These are phyloP conservation scores for Byssochlamys sp. DNA, from an alignment of 2,329 filamentous ascomycete genomes.

Conservation along the genomic window DNA sequence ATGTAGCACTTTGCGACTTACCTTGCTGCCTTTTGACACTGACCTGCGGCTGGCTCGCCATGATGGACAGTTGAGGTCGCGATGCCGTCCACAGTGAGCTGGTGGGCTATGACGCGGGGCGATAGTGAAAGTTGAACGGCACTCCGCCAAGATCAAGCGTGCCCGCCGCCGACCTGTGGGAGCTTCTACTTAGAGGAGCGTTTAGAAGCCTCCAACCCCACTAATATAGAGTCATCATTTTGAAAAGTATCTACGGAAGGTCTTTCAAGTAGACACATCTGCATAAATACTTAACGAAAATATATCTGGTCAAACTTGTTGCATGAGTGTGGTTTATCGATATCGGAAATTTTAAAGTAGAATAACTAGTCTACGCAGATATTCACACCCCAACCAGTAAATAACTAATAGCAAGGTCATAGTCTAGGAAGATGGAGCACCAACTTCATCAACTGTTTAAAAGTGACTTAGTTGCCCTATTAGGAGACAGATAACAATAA, in stretches of 20 bases:
- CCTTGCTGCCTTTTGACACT: slow-evolving; percentile 40
- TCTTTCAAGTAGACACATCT: no score
- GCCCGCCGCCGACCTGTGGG: background rate
- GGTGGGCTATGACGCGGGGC: slow-evolving; percentile 23
- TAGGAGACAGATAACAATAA: no score
- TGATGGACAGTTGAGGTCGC: slow-evolving; percentile 13
- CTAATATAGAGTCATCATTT: background rate
- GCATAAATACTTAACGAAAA: no score
- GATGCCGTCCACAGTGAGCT: slow-evolving; percentile 15
- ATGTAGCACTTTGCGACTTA: slow-evolving; percentile 12
- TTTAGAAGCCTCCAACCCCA: background rate
- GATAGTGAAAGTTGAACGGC: background rate
- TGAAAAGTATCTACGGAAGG: background rate
- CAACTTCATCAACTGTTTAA: no score
- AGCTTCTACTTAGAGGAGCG: background rate
- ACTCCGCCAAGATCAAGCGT: background rate
- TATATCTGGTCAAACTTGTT: no score
- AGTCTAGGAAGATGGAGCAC: no score
- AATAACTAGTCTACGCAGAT: no score
- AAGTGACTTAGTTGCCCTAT: no score
- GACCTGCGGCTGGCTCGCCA: slow-evolving; percentile 33
- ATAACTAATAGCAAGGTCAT: no score
- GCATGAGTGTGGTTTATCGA: no score
- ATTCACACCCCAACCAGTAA: no score
- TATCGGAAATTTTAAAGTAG: no score